Evolutionary conservation across 352 stramenopile genomes (phyloP).

Genomic region (Phytophthora palmivora): DNA sequence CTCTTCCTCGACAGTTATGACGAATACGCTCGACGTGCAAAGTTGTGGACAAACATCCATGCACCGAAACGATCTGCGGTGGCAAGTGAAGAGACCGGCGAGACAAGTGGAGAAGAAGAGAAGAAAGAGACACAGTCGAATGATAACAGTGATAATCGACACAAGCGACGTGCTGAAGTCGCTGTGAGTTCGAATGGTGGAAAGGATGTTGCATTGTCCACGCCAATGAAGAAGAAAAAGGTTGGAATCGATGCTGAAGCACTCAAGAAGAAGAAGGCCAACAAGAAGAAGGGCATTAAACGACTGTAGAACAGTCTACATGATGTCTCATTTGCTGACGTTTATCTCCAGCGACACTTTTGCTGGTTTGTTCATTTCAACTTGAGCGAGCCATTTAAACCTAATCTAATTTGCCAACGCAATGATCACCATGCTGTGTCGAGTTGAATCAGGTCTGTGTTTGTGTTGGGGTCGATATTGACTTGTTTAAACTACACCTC

Average conservation of each 20-base stretch:
- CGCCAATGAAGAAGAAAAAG: slow-evolving; percentile 54
- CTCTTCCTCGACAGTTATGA: slow-evolving; percentile 99
- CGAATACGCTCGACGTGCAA: slow-evolving; percentile 93
- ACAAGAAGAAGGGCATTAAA: slow-evolving; percentile 79
- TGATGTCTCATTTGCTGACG: background rate
- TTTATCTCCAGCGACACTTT: slow-evolving; percentile 17
- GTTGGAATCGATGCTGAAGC: slow-evolving; percentile 41
- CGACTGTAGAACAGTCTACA: slow-evolving; percentile 45
- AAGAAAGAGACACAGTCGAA: slow-evolving; percentile 21
- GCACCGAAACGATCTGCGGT: slow-evolving; percentile 61
- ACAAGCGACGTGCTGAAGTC: slow-evolving; percentile 33
- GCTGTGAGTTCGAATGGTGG: slow-evolving; percentile 11
- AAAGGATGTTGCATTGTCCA: slow-evolving; percentile 23
- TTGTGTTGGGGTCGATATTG: background rate
- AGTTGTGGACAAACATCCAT: slow-evolving; percentile 93
- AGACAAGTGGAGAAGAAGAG: slow-evolving; percentile 34
- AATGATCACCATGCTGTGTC: slow-evolving; percentile 17
- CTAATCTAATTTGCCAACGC: slow-evolving; percentile 47
- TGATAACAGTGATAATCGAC: slow-evolving; percentile 9
- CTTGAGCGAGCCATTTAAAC: slow-evolving; percentile 12
- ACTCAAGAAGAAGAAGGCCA: slow-evolving; percentile 71
- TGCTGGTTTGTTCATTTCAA: slow-evolving; percentile 21
- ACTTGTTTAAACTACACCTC: slow-evolving; percentile 13
- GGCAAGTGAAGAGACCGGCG: slow-evolving; percentile 22
- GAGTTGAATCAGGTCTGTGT: background rate